Evolutionary conservation across 768 basidiomycete genomes (phyloP).

Genomic region (Lepiota brunneoincarnata): DNA sequence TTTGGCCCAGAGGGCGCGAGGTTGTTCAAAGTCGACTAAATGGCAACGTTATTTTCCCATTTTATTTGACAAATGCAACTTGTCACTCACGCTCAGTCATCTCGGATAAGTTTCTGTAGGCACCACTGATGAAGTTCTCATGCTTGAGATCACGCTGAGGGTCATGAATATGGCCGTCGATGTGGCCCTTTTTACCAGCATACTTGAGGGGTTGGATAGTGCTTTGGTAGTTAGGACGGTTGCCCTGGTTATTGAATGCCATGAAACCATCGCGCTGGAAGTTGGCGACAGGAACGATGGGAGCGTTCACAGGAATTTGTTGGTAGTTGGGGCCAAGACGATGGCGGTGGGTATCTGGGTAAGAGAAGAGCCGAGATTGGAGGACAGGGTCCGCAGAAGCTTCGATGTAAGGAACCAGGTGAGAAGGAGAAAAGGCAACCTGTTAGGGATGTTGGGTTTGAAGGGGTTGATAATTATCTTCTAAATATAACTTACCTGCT

Average conservation of each 20-base stretch:
- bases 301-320: conserved; percentile 86
- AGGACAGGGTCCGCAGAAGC: conserved; percentile 90
- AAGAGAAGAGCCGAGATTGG: conserved; percentile 93
- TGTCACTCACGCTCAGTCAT: conserved; percentile 71
- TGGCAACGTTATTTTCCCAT: not conserved
- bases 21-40: conserved; percentile 83
- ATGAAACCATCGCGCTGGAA: conserved; percentile 87
- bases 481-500: conserved; percentile 58
- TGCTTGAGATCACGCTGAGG: conserved; percentile 45
- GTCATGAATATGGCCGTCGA: conserved; percentile 40
- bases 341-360: conserved; percentile 86
- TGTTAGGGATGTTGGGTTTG: conserved; percentile 24
- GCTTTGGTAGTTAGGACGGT: conserved; percentile 86
- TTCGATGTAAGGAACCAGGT: conserved; percentile 86
- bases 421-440: conserved; percentile 84
- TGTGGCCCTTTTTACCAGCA: conserved; percentile 42
- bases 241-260: conserved; percentile 75
- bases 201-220: conserved; percentile 72
- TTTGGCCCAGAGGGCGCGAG: conserved; percentile 62
- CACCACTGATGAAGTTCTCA: conserved; percentile 73
- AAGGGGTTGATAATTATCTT: conserved; percentile 7
- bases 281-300: conserved; percentile 72
- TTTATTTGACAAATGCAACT: not conserved
- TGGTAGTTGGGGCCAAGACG: conserved; percentile 80
- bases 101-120: conserved; percentile 66